A percentile compares a stretch with the other conserved stretches of the same genome.
phyloP scores from a whole-genome alignment of 2,329 filamentous ascomycete species.

The Thermothelomyces thermophilus region DNA sequence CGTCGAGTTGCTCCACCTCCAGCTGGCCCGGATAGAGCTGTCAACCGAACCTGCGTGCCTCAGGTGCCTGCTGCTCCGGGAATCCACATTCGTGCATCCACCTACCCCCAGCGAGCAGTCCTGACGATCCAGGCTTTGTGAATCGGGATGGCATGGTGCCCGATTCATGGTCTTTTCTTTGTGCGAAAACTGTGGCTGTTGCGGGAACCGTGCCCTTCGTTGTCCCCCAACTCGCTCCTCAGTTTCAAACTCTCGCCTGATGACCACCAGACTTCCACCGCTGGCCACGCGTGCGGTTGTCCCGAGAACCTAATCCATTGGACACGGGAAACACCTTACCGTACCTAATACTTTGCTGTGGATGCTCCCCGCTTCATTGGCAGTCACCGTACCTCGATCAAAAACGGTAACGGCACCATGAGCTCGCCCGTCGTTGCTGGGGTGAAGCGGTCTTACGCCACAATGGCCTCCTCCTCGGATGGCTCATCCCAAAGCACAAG shows the following conservation, averaged over 20 bases:
- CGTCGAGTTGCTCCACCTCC: background rate
- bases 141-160: background rate
- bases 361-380: background rate
- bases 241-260: background rate
- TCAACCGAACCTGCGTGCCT: background rate
- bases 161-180: too few species aligned
- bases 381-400: background rate
- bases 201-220: slow-evolving; percentile 1
- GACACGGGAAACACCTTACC: background rate
- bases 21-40: background rate
- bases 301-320: background rate
- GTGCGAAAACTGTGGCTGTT: background rate
- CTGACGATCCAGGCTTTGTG: background rate
- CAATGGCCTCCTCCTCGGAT: slow-evolving; percentile 19
- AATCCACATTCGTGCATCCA: background rate
- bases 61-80: background rate
- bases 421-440: slow-evolving; percentile 18
- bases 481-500: background rate
- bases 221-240: background rate
- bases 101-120: background rate
- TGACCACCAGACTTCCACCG: background rate
- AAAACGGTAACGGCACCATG: slow-evolving; percentile 15
- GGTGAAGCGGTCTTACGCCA: slow-evolving; percentile 25
- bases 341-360: background rate
- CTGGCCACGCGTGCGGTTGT: background rate